A percentile compares a stretch with the other conserved stretches of the same genome.
Evolutionary conservation across 441 rosid species (phyloP).

Genomic region (Populus hybrid): DNA sequence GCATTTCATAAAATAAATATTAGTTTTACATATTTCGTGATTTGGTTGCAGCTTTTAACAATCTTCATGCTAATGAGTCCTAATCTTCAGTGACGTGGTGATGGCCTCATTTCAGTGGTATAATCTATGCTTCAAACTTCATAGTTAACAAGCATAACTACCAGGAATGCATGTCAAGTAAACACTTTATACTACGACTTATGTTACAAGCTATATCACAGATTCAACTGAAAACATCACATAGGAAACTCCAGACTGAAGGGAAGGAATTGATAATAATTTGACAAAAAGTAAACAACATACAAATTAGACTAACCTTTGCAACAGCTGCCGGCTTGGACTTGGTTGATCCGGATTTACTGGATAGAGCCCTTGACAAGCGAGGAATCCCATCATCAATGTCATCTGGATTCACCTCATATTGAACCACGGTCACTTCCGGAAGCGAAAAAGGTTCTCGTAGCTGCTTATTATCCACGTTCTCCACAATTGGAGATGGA

Average conservation of each 20-base stretch:
- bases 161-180: conserved; percentile 1
- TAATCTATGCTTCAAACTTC: neutral
- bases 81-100: neutral
- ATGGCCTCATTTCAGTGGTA: neutral
- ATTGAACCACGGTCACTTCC: conserved; percentile 34
- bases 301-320: conserved; percentile 47
- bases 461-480: conserved; percentile 40
- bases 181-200: neutral
- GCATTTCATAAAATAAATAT: neutral
- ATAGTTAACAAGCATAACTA: neutral
- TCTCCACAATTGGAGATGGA: conserved; percentile 45
- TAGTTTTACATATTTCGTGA: neutral
- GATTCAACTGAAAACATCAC: neutral
- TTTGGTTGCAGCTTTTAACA: neutral
- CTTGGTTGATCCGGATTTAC: conserved; percentile 73
- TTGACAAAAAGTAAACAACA: neutral
- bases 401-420: conserved; percentile 43
- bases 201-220: neutral
- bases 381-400: conserved; percentile 73
- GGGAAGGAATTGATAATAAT: neutral
- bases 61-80: neutral
- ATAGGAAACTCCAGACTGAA: neutral
- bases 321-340: conserved; percentile 84
- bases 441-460: conserved; percentile 57
- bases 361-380: conserved; percentile 59